These are phyloP conservation scores for Hydnomerulius pinastri DNA, from an alignment of 768 basidiomycete genomes.

Conservation along the genomic window DNA sequence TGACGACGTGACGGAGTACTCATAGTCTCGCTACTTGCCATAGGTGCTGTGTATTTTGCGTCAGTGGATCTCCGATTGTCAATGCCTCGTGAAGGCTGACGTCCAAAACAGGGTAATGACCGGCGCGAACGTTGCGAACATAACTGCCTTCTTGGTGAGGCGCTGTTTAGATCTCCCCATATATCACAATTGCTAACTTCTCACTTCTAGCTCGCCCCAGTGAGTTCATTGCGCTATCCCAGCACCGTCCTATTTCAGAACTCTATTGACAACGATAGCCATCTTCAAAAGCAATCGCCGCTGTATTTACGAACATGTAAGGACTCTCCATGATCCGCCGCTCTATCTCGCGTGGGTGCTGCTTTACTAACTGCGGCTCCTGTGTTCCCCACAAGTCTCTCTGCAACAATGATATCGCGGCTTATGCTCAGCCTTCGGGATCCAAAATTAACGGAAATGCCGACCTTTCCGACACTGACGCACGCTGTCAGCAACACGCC, in stretches of 20 bases:
- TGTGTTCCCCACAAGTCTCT: slow-evolving; percentile 7
- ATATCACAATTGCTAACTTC: no score
- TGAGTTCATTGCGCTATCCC: no score
- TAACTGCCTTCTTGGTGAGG: slow-evolving; percentile 13
- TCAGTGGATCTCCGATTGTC: neutral
- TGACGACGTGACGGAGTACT: neutral
- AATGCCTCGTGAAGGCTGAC: neutral
- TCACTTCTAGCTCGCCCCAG: slow-evolving; percentile 1
- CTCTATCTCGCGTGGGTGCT: neutral
- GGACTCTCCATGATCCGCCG: neutral
- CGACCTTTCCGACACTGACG: neutral
- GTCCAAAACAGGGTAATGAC: slow-evolving; percentile 14
- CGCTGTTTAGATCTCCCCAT: no score
- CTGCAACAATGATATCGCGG: slow-evolving; percentile 15
- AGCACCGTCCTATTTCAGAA: no score
- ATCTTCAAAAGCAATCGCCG: neutral
- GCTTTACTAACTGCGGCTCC: neutral
- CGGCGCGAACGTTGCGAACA: slow-evolving; percentile 6
- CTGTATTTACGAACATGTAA: neutral
- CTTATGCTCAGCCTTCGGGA: slow-evolving; percentile 20
- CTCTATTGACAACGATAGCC: neutral
- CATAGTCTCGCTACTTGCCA: no score
- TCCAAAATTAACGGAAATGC: neutral
- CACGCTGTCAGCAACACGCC: neutral
- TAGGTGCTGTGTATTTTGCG: slow-evolving; percentile 22